phyloP scores from a whole-genome alignment of 1,284 basidiomycete genomes.

The Bondarzewia mesenterica region DNA sequence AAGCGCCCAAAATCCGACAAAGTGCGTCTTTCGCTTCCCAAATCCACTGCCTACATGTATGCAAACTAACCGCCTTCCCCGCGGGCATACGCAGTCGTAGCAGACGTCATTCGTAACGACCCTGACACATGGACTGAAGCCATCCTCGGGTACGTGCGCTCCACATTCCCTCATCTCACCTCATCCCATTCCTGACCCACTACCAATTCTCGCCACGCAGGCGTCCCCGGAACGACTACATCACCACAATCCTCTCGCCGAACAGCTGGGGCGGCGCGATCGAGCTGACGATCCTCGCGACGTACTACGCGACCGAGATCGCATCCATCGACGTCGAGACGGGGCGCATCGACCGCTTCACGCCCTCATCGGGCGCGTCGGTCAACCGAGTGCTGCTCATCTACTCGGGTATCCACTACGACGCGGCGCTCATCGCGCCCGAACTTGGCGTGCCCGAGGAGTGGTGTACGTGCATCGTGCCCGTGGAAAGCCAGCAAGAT shows the following conservation, averaged over 20 bases:
- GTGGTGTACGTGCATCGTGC: slow-evolving; percentile 86
- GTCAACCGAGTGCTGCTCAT: slow-evolving; percentile 56
- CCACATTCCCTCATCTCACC: slow-evolving; percentile 8
- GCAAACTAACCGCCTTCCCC: neutral
- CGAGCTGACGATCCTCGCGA: slow-evolving; percentile 76
- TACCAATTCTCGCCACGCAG: slow-evolving; percentile 25
- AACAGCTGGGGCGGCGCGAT: slow-evolving; percentile 92
- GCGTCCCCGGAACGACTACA: slow-evolving; percentile 68
- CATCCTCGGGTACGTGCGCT: slow-evolving; percentile 73
- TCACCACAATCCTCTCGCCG: slow-evolving; percentile 70
- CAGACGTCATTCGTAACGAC: slow-evolving; percentile 68
- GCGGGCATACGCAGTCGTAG: slow-evolving; percentile 63
- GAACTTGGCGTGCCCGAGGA: slow-evolving; percentile 63
- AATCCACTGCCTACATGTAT: neutral
- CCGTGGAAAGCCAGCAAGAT: slow-evolving; percentile 38
- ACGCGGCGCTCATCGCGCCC: slow-evolving; percentile 80
- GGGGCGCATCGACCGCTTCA: slow-evolving; percentile 81
- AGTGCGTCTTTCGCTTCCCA: slow-evolving; percentile 33
- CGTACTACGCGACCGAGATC: slow-evolving; percentile 80
- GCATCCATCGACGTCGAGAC: slow-evolving; percentile 87
- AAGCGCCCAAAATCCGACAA: slow-evolving; percentile 57
- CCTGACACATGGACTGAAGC: slow-evolving; percentile 72
- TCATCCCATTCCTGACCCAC: slow-evolving; percentile 1
- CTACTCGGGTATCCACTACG: slow-evolving; percentile 94
- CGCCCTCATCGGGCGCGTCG: slow-evolving; percentile 37